Conservation (phyloP, 176 grass and related monocot species). For the Bonia amplexicaulis region DNA sequence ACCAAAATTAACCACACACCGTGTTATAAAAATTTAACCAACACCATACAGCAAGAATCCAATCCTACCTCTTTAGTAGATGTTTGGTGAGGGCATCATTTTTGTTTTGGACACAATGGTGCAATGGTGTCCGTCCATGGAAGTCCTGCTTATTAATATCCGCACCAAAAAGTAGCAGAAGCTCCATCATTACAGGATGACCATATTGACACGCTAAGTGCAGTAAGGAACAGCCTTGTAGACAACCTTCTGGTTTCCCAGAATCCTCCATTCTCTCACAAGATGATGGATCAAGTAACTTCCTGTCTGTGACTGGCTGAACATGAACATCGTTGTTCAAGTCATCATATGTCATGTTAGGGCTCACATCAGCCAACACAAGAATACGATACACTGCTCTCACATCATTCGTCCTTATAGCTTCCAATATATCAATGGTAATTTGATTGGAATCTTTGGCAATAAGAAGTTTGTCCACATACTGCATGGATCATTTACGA, state of each 20-base stretch:
- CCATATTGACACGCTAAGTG: constrained; percentile 72
- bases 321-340: constrained; percentile 42
- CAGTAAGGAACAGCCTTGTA: constrained; percentile 77
- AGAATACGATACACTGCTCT: constrained; percentile 64
- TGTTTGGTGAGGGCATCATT: constrained; percentile 82
- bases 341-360: constrained; percentile 70
- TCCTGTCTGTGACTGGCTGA: constrained; percentile 39
- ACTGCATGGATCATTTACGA: constrained; percentile 55
- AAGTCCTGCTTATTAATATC: constrained; percentile 89
- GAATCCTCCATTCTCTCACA: constrained; percentile 60
- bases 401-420: constrained; percentile 70
- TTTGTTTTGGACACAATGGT: constrained; percentile 80
- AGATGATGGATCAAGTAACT: constrained; percentile 60
- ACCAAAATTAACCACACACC: neutral
- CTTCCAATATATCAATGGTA: constrained; percentile 63
- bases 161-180: constrained; percentile 82
- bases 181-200: constrained; percentile 55
- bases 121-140: constrained; percentile 84
- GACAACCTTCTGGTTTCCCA: constrained; percentile 59
- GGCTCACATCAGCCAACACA: constrained; percentile 43
- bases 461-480: constrained; percentile 81
- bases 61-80: constrained; percentile 75
- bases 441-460: constrained; percentile 43
- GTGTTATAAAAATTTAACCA: too few relatives aligned
- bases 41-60: neutral